Conservation (phyloP, 768 basidiomycete species). For the Gloeostereum incarnatum region DNA sequence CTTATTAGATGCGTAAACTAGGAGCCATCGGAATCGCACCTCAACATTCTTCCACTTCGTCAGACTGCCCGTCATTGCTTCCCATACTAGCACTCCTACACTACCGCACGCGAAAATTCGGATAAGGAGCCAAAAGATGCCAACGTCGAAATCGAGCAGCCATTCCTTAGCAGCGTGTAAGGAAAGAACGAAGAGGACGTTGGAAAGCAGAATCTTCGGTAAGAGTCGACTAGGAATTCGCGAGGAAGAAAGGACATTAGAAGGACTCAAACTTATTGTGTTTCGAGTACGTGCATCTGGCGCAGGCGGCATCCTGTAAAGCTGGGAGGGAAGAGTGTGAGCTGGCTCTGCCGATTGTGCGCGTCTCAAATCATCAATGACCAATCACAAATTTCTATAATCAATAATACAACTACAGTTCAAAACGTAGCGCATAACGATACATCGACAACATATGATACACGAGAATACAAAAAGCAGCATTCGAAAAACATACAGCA, state of each 20-base stretch:
- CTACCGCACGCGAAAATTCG: slow-evolving; percentile 65
- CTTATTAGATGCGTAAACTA: slow-evolving; percentile 4
- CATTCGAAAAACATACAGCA: no score
- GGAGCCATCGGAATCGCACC: slow-evolving; percentile 26
- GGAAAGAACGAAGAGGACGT: slow-evolving; percentile 54
- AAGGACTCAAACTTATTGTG: slow-evolving; percentile 53
- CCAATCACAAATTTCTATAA: no score
- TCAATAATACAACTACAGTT: no score
- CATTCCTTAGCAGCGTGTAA: slow-evolving; percentile 59
- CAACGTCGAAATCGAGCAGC: slow-evolving; percentile 55
- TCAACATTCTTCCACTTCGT: slow-evolving; percentile 48
- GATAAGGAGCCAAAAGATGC: slow-evolving; percentile 71
- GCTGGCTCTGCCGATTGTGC: neutral
- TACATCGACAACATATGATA: no score
- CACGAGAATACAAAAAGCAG: no score
- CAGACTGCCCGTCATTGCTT: slow-evolving; percentile 42
- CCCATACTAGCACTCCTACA: slow-evolving; percentile 56
- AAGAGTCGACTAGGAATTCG: slow-evolving; percentile 39
- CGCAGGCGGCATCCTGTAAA: slow-evolving; percentile 37
- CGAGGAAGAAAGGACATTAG: slow-evolving; percentile 21
- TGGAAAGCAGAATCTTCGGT: slow-evolving; percentile 48
- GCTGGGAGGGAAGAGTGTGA: neutral
- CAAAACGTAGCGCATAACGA: no score
- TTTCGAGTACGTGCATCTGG: slow-evolving; percentile 61
- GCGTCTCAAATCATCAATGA: no score